Base-by-base conservation (phyloP, 345 rosid species). In the Eucalyptus pauciflora region DNA sequence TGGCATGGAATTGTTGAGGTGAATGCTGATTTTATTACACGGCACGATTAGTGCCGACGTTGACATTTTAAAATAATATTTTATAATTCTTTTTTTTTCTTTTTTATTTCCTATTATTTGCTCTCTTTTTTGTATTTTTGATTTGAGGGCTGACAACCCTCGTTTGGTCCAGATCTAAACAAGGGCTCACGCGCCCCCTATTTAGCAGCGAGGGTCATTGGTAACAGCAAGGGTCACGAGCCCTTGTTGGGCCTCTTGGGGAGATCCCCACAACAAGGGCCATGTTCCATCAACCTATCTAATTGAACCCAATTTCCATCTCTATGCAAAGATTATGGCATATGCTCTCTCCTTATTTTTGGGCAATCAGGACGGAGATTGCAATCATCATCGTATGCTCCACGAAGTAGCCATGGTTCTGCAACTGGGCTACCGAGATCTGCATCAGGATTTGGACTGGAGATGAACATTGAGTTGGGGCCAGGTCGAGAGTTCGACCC, bases 11-110 rank as follows among this genome's bases (percentile, higher is more conserved):
- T 56, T 56, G 2, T 10, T 22, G 13, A 56, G 13, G 13, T 22
- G 62, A 56, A 56, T 8, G 12, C 27, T 8, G 4, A 56, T 24
- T 24, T 20, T 56, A 56, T 24, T 56, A 20, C 1, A 2, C 22
- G 29, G 5, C 3, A 22, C 2, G 1, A 20, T 41, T 10, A 1
- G 6, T 25, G 6, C 6, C 20, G 5, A 20, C 2, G 1, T 52
- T 52, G 2, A 52, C 1, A 52, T 52, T 52, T 52, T 52, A 52
- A 52, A 52, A 20, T 56, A 25, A 24, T 56, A 2, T 56, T 24
- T 9, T 56, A 56, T 56, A 56, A 56, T 24, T 56, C 12, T 10
- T 2, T 5, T 56, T 56, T 24, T 24, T 56, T 2, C 6, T 10
- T 56, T 56, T 56, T 24, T 56, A 18, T 52, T 52, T 52, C 58